Evolutionary conservation across 2,329 filamentous ascomycete species (phyloP).

Genomic region (Beauveria scarabaeidicola): DNA sequence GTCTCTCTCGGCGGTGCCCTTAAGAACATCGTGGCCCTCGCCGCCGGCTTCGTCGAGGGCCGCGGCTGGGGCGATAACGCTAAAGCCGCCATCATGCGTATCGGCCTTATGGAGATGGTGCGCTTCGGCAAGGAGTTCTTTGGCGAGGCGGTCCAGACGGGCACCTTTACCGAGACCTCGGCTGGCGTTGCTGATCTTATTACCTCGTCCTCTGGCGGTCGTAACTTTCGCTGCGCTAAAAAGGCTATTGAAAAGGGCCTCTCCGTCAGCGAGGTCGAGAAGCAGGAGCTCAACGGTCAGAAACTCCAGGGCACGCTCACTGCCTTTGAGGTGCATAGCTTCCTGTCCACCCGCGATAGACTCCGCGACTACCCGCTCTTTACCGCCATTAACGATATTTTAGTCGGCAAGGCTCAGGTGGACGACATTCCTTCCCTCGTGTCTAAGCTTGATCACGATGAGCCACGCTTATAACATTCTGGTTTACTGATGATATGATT

Average conservation of each 20-base stretch:
- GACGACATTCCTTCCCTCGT: slow-evolving; percentile 73
- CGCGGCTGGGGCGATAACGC: slow-evolving; percentile 97
- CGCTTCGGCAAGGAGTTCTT: slow-evolving; percentile 94
- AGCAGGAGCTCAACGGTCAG: slow-evolving; percentile 86
- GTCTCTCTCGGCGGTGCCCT: slow-evolving; percentile 90
- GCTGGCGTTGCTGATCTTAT: slow-evolving; percentile 93
- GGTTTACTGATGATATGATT: not conserved
- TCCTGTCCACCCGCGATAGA: slow-evolving; percentile 68
- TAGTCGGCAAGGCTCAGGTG: slow-evolving; percentile 67
- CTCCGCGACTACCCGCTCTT: slow-evolving; percentile 87
- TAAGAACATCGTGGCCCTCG: slow-evolving; percentile 94
- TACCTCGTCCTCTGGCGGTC: slow-evolving; percentile 82
- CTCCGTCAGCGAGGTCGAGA: slow-evolving; percentile 79
- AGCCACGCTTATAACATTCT: slow-evolving; percentile 4
- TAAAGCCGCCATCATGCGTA: slow-evolving; percentile 96
- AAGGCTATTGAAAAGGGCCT: slow-evolving; percentile 73
- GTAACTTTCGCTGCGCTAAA: slow-evolving; percentile 92
- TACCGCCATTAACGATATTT: slow-evolving; percentile 74
- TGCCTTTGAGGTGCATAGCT: slow-evolving; percentile 82
- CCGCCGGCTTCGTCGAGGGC: slow-evolving; percentile 90
- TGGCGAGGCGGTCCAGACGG: slow-evolving; percentile 65
- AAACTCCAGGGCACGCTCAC: slow-evolving; percentile 93
- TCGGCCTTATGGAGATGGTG: slow-evolving; percentile 93
- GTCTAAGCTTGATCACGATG: slow-evolving; percentile 20
- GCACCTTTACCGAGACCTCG: slow-evolving; percentile 91